These are phyloP conservation scores for Akanthomyces uredinophilus DNA, from an alignment of 2,329 filamentous ascomycete genomes.

Conservation along the genomic window DNA sequence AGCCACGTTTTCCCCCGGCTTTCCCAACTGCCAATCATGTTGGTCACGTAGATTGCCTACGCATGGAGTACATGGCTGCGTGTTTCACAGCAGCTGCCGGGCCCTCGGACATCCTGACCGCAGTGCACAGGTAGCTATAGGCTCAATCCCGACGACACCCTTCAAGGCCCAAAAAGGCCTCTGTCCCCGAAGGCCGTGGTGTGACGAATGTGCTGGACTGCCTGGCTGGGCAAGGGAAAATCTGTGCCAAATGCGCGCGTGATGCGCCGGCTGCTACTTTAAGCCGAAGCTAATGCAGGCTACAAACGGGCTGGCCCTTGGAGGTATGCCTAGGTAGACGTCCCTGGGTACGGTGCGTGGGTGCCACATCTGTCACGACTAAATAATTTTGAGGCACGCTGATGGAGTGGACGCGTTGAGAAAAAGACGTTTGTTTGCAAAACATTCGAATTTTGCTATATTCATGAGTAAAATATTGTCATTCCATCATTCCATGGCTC, in stretches of 20 bases:
- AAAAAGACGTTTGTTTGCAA: neutral
- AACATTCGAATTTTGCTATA: neutral
- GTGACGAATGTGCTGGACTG: neutral
- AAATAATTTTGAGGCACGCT: neutral
- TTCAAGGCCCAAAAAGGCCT: neutral
- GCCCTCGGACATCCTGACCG: neutral
- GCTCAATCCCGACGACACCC: neutral
- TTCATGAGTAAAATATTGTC: slow-evolving; percentile 7
- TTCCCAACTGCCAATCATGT: neutral
- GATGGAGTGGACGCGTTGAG: no score
- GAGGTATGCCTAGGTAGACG: neutral
- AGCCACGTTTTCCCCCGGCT: neutral
- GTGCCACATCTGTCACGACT: neutral
- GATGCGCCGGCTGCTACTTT: neutral
- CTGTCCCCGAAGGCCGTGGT: neutral
- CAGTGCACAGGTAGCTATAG: neutral
- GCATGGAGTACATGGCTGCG: no score
- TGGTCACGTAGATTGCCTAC: no score
- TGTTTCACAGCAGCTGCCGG: no score
- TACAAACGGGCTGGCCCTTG: neutral
- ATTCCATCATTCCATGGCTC: slow-evolving; percentile 1
- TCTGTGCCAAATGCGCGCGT: neutral
- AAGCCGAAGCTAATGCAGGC: neutral
- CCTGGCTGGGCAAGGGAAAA: neutral
- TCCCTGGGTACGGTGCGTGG: neutral